These are phyloP conservation scores for Puccinia horiana DNA, from an alignment of 1,284 basidiomycete species.

Conservation along the genomic window DNA sequence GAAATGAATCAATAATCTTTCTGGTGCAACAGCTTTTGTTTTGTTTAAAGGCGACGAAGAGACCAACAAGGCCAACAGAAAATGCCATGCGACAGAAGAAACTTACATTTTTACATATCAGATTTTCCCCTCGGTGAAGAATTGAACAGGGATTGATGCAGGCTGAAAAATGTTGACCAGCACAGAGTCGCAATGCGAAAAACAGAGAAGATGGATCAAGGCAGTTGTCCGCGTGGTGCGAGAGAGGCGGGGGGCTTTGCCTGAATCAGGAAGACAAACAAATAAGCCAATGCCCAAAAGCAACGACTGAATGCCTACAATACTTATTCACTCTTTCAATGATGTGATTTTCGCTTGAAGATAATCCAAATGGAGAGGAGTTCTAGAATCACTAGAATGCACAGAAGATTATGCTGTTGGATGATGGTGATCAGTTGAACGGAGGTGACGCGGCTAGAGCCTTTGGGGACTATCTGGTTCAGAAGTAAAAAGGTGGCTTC, in stretches of 20 bases:
- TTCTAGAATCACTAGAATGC: background rate
- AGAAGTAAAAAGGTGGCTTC: background rate
- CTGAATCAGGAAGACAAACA: slow-evolving; percentile 24
- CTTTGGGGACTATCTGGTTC: background rate
- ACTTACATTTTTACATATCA: slow-evolving; percentile 32
- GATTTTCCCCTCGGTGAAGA: slow-evolving; percentile 33
- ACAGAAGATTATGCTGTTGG: background rate
- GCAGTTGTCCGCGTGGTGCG: slow-evolving; percentile 3
- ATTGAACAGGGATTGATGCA: slow-evolving; percentile 37
- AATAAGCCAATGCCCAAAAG: slow-evolving; percentile 14
- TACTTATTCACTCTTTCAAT: background rate
- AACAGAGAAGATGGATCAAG: slow-evolving; percentile 25
- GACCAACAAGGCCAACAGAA: background rate
- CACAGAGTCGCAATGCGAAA: slow-evolving; percentile 20
- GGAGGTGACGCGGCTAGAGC: slow-evolving; percentile 12
- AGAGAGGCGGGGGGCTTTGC: slow-evolving; percentile 2
- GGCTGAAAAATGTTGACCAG: slow-evolving; percentile 10
- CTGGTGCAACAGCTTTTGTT: slow-evolving; percentile 6
- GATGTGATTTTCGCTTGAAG: background rate
- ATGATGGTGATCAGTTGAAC: slow-evolving; percentile 7
- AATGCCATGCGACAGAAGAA: slow-evolving; percentile 17
- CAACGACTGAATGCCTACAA: background rate
- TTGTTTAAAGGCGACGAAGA: background rate
- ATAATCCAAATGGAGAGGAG: slow-evolving; percentile 16
- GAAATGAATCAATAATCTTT: background rate